phyloP scores from a whole-genome alignment of 2,329 filamentous ascomycete genomes.

The Elsinoe perseae region DNA sequence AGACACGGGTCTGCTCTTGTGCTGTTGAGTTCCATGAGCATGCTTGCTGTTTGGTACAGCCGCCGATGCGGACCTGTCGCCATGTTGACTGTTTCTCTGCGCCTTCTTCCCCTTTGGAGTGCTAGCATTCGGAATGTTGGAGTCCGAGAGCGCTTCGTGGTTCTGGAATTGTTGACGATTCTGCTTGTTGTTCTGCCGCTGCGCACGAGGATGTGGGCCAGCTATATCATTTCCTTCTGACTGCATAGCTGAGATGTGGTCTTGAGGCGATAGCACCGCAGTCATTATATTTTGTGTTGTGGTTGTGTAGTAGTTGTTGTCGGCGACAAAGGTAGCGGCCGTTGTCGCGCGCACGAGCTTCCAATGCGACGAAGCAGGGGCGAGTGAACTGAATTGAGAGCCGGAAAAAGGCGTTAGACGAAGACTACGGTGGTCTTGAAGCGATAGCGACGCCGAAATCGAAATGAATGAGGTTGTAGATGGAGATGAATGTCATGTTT shows the following conservation, averaged over 20 bases:
- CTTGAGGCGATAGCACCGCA: conserved; percentile 7
- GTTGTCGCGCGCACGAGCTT: conserved; percentile 13
- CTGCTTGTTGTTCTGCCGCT: conserved; percentile 6
- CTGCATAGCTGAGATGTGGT: conserved; percentile 4
- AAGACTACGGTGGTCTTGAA: conserved; percentile 5
- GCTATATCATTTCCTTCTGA: conserved; percentile 14
- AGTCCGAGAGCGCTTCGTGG: conserved; percentile 19
- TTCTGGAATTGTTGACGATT: conserved; percentile 2
- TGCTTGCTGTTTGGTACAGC: conserved; percentile 2
- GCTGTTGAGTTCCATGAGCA: conserved; percentile 20
- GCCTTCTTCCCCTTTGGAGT: conserved; percentile 19
- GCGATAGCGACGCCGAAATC: neutral
- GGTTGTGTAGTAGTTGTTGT: conserved; percentile 4
- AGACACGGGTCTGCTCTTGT: conserved; percentile 33
- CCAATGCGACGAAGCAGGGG: conserved; percentile 13
- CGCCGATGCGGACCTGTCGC: conserved; percentile 16
- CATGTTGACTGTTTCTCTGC: conserved; percentile 16
- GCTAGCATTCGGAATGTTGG: conserved; percentile 14
- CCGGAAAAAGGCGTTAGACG: neutral
- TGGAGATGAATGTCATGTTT: conserved; percentile 1
- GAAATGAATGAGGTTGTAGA: neutral
- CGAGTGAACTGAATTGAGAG: neutral
- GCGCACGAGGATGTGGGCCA: conserved; percentile 5
- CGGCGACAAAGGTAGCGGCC: conserved; percentile 3
- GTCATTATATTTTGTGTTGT: conserved; percentile 15